phyloP scores from a whole-genome alignment of 257 asterid genomes.

The Gardenia jasminoides region DNA sequence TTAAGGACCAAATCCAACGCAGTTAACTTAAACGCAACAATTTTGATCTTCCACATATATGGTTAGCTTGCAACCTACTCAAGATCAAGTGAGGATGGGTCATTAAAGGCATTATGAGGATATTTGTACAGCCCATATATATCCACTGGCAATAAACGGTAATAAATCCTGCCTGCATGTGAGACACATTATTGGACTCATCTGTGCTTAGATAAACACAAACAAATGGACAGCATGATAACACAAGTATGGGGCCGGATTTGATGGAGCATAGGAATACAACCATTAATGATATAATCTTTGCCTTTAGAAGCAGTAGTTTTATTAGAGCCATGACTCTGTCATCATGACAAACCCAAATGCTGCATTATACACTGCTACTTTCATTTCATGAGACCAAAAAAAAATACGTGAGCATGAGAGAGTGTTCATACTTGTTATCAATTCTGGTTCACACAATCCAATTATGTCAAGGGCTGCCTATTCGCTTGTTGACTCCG shows the following conservation, averaged over 20 bases:
- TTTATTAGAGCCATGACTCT: not conserved
- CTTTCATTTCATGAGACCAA: constrained; percentile 21
- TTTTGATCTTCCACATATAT: not conserved
- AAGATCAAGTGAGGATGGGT: constrained; percentile 23
- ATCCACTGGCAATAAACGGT: not conserved
- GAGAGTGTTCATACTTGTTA: constrained; percentile 17
- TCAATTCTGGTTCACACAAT: constrained; percentile 24
- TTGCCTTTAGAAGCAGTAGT: not conserved
- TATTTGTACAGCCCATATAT: constrained; percentile 7
- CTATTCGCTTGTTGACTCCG: constrained; percentile 59
- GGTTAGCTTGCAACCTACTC: constrained; percentile 44
- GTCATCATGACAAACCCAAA: constrained; percentile 13
- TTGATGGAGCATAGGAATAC: constrained; percentile 12
- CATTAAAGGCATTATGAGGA: constrained; percentile 20
- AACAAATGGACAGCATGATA: constrained; percentile 35
- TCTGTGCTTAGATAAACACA: constrained; percentile 30
- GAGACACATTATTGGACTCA: constrained; percentile 24
- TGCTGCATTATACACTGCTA: constrained; percentile 38
- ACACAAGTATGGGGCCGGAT: constrained; percentile 22
- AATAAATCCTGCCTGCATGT: constrained; percentile 30
- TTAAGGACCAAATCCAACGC: not conserved
- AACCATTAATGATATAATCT: not conserved
- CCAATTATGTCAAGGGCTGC: constrained; percentile 36
- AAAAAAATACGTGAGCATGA: not conserved
- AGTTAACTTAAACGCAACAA: not conserved